A percentile compares a stretch with the other conserved stretches of the same genome.
Conservation (phyloP, 495 filamentous ascomycete genomes). For the Tetracladium setigerum region DNA sequence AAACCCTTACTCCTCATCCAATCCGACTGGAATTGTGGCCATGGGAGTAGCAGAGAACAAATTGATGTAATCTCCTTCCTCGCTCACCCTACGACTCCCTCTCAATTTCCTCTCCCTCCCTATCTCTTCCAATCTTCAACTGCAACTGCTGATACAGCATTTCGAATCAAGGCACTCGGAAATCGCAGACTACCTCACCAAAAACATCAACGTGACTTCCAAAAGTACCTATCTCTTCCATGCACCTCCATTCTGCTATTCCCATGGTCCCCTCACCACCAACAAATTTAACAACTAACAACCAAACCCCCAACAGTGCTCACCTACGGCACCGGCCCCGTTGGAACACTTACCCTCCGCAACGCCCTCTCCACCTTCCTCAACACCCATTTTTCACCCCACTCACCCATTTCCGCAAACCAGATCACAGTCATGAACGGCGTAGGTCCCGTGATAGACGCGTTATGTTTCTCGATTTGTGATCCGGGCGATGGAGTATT, state of each 20-base stretch:
- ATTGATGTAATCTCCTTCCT: constrained; percentile 5
- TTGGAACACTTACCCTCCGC: background rate
- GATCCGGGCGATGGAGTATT: constrained; percentile 5
- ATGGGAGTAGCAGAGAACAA: constrained; percentile 10
- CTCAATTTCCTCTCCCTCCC: background rate
- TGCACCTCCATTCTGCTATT: background rate
- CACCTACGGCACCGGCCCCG: constrained; percentile 4
- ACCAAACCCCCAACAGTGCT: background rate
- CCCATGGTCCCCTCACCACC: background rate
- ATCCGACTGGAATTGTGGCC: constrained; percentile 2
- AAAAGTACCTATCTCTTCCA: background rate
- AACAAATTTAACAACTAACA: background rate
- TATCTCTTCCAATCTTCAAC: too few species aligned
- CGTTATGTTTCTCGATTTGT: constrained; percentile 1
- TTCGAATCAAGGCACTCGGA: constrained; percentile 2
- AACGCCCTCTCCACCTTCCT: background rate
- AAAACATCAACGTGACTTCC: background rate
- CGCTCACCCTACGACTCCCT: background rate
- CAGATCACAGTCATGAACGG: constrained; percentile 1
- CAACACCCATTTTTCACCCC: background rate
- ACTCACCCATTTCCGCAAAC: background rate
- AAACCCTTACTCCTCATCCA: constrained; percentile 1
- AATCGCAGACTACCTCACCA: constrained; percentile 3
- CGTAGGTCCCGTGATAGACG: constrained; percentile 3
- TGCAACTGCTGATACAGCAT: too few species aligned